Conservation (phyloP, 495 filamentous ascomycete species). For the Cercophora newfieldiana region DNA sequence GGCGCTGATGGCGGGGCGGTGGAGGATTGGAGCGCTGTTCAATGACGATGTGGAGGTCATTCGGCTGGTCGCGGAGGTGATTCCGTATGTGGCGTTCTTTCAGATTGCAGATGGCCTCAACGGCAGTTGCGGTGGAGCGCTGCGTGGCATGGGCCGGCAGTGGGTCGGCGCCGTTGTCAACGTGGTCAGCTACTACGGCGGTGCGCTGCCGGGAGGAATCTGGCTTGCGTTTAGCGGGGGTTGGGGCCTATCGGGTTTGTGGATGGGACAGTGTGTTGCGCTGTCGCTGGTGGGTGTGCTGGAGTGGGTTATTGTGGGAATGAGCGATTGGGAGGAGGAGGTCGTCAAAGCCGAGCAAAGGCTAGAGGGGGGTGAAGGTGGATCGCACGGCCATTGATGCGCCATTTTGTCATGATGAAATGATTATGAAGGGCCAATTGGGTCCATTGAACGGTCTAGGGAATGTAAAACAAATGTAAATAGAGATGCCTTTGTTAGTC, state of each 20-base stretch:
- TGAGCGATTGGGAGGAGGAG: conserved; percentile 77
- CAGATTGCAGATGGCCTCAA: conserved; percentile 91
- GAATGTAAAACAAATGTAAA: too few species aligned
- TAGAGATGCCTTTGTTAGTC: too few species aligned
- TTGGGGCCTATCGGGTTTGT: conserved; percentile 82
- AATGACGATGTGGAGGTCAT: conserved; percentile 76
- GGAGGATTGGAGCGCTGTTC: conserved; percentile 80
- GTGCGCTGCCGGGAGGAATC: conserved; percentile 79
- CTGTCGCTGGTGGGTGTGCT: conserved; percentile 76
- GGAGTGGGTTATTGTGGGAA: conserved; percentile 79
- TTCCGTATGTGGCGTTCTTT: conserved; percentile 84
- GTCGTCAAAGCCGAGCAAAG: conserved; percentile 74
- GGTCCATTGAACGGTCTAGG: too few species aligned
- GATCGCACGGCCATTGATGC: background rate
- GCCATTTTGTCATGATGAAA: too few species aligned
- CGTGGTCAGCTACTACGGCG: conserved; percentile 79
- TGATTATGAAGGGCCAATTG: too few species aligned
- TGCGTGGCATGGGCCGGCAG: conserved; percentile 85
- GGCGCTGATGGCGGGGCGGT: conserved; percentile 67
- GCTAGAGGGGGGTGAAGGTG: conserved; percentile 57
- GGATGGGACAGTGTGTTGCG: conserved; percentile 90
- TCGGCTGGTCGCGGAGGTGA: conserved; percentile 71
- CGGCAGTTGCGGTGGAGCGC: conserved; percentile 77
- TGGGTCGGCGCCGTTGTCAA: conserved; percentile 90
- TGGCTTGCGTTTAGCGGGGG: conserved; percentile 79